A percentile compares a stretch with the other conserved stretches of the same genome.
These are phyloP conservation scores for Lantana camara DNA, from an alignment of 257 asterid species.

Conservation along the genomic window DNA sequence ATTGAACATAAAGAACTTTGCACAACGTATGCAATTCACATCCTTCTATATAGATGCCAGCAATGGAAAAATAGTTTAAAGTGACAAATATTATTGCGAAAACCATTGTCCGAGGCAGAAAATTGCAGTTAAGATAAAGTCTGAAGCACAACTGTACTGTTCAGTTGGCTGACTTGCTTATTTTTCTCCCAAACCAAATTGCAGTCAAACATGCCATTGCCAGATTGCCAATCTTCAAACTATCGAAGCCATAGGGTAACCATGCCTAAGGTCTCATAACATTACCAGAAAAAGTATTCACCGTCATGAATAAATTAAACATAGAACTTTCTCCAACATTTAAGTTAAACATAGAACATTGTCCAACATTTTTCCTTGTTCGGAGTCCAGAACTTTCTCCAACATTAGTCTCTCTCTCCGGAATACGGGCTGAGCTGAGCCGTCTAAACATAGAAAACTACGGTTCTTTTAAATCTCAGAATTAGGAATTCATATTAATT, in stretches of 20 bases:
- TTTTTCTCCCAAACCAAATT: neutral
- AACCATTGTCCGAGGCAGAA: slow-evolving; percentile 11
- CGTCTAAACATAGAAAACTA: slow-evolving; percentile 17
- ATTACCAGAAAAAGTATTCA: neutral
- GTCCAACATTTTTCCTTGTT: slow-evolving; percentile 8
- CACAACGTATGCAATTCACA: too few species aligned
- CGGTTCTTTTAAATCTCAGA: slow-evolving; percentile 25
- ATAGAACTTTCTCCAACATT: slow-evolving; percentile 16
- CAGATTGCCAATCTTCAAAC: neutral
- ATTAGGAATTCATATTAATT: slow-evolving; percentile 24
- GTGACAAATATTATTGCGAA: slow-evolving; percentile 2
- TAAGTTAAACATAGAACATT: too few species aligned
- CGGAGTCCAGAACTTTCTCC: slow-evolving; percentile 4
- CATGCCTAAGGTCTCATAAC: neutral
- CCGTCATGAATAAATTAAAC: slow-evolving; percentile 11
- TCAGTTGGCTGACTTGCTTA: neutral
- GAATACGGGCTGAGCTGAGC: neutral
- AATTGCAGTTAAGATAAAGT: slow-evolving; percentile 3
- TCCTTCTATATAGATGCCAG: neutral
- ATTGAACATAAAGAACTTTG: slow-evolving; percentile 10
- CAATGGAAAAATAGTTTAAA: neutral
- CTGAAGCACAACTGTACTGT: neutral
- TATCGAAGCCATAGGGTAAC: neutral
- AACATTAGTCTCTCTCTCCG: slow-evolving; percentile 13
- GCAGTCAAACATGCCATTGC: slow-evolving; percentile 4